Evolutionary conservation across 352 stramenopile genomes (phyloP), one percentile per base, ranked within the genome.

Genomic region (Phytophthora niederhauseri): DNA sequence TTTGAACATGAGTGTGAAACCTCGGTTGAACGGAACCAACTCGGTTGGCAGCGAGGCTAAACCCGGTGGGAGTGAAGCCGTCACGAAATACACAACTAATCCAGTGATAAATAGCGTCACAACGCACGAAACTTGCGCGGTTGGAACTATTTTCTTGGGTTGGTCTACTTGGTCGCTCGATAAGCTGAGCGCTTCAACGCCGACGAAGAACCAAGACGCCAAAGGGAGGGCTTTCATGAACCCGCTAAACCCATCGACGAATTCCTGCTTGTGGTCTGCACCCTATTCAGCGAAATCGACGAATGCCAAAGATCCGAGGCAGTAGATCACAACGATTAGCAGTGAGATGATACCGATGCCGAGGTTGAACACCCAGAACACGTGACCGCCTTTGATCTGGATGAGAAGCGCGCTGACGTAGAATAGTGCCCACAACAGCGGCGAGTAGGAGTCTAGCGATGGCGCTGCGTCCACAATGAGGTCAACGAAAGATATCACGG

Each of bases 351-450:
- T 28, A 1, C 68, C 77, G 6, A 88, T 62, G 0, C 57, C 46
- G 0, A 73, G 20, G 17, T 85, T 88, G 57, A 83, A 84, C 3
- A 59, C 14, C 80, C 80, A 88, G 55, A 88, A 84, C 0, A 64
- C 22, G 0, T 57, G 65, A 22, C 69, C 66, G 0, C 77, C 69
- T 41, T 61, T 62, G 30, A 76, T 69, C 48, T 83, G 74, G 28
- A 84, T 57, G 11, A 41, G 54, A 9, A 83, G 68, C 0, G 73
- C 57, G 15, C 64, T 74, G n/a, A 50, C 43, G 57, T 80, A 84
- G 49, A 81, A 78, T 0, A 73, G 12, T 0, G 61, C 31, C 70
- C 66, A 78, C 17, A 82, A 53, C 7, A 79, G 51, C 0, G 70
- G 75, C 0, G 73, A 53, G 0, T 68, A 57, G 0, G 31, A 22